Evolutionary conservation across 371 early-diverging fungal species (phyloP).

Genomic region (Mucor plumbeus): DNA sequence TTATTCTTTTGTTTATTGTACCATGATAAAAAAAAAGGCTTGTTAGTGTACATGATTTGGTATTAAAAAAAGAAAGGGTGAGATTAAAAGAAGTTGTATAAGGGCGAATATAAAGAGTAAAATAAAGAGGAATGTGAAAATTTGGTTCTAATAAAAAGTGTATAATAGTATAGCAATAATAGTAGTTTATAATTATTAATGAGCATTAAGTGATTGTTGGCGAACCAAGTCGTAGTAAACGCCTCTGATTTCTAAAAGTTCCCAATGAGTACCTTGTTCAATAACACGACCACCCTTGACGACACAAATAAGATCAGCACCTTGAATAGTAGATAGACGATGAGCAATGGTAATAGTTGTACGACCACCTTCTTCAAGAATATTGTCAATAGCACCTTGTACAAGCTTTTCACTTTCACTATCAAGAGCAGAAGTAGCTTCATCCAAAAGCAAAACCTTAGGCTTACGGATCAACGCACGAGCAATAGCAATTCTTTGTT

Average conservation of each 20-base stretch:
- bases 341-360: conserved; percentile 76
- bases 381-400: conserved; percentile 83
- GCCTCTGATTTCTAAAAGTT: conserved; percentile 60
- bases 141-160: not conserved
- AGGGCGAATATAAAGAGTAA: not conserved
- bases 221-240: conserved; percentile 43
- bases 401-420: conserved; percentile 88
- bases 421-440: conserved; percentile 95
- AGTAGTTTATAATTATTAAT: conserved; percentile 19
- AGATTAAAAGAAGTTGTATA: not conserved
- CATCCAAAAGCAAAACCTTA: conserved; percentile 89
- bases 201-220: conserved; percentile 51
- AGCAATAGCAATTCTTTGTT: conserved; percentile 75
- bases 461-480: conserved; percentile 84
- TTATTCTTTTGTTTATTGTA: too few relatives aligned
- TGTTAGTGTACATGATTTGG: conserved; percentile 1
- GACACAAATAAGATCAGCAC: conserved; percentile 80
- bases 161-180: not conserved
- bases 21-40: not conserved
- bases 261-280: conserved; percentile 85
- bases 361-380: conserved; percentile 64
- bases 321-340: conserved; percentile 74
- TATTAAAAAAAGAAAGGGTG: not conserved
- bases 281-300: conserved; percentile 77
- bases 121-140: not conserved